These are phyloP conservation scores for Cutaneotrichosporon dermatis DNA, from an alignment of 1,284 basidiomycete species.

Conservation along the genomic window DNA sequence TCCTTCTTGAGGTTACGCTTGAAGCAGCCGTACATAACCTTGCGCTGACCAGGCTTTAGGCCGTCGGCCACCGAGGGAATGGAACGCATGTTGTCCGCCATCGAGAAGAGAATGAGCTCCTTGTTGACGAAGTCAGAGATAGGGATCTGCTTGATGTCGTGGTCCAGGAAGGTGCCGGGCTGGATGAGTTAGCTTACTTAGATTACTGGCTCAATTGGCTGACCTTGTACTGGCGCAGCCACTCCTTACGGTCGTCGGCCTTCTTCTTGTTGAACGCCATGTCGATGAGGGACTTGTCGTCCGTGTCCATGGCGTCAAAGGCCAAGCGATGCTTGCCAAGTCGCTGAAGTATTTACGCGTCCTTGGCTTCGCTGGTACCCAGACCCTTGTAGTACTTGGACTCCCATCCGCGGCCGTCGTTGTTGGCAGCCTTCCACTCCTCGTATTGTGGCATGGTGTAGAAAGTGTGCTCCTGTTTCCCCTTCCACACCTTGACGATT, in stretches of 20 bases:
- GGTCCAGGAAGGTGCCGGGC: constrained; percentile 93
- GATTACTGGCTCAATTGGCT: constrained; percentile 12
- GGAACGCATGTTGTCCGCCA: constrained; percentile 97
- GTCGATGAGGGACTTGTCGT: constrained; percentile 86
- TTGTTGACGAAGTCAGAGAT: constrained; percentile 96
- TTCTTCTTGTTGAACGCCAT: constrained; percentile 99
- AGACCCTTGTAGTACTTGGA: constrained; percentile 99
- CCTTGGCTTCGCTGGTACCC: constrained; percentile 82
- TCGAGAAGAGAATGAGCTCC: constrained; percentile 97
- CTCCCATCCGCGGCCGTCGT: constrained; percentile 78
- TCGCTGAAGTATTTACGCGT: constrained; percentile 89
- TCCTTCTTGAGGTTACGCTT: constrained; percentile 88
- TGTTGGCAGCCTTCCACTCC: constrained; percentile 78
- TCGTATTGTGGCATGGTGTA: constrained; percentile 98
- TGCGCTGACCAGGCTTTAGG: constrained; percentile 97
- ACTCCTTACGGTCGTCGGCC: constrained; percentile 97
- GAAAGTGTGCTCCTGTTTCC: constrained; percentile 76
- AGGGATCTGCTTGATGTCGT: constrained; percentile 78
- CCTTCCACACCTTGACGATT: constrained; percentile 88
- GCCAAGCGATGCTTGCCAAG: constrained; percentile 90
- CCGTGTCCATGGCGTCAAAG: constrained; percentile 74
- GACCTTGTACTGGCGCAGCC: constrained; percentile 89
- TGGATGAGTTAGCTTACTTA: constrained; percentile 38
- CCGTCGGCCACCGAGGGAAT: constrained; percentile 92
- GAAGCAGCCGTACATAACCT: constrained; percentile 94